A percentile compares a stretch with the other conserved stretches of the same genome.
Evolutionary conservation across 2,329 filamentous ascomycete genomes (phyloP).

Genomic region (Verticillium tricorpus): DNA sequence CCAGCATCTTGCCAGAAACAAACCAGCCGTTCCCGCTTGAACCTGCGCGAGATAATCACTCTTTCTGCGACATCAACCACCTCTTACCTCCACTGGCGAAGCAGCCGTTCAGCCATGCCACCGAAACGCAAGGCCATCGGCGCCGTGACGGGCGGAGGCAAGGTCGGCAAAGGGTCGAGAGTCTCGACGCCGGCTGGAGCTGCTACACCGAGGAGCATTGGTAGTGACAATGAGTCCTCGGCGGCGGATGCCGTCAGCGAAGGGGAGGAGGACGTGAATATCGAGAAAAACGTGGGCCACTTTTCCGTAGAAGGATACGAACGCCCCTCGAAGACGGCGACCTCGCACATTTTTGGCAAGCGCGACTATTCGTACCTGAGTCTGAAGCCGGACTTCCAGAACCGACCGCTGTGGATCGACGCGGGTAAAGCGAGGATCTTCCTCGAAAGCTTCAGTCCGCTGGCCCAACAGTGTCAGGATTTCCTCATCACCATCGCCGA

Average conservation of each 20-base stretch:
- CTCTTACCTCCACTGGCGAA: neutral
- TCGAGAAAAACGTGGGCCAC: constrained; percentile 55
- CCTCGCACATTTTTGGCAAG: constrained; percentile 38
- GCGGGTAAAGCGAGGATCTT: constrained; percentile 82
- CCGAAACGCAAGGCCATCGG: constrained; percentile 61
- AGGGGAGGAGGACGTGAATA: constrained; percentile 43
- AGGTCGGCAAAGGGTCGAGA: constrained; percentile 52
- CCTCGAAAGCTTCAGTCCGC: constrained; percentile 86
- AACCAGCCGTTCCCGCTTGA: neutral
- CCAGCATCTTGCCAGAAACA: neutral
- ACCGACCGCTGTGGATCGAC: constrained; percentile 92
- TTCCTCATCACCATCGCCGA: constrained; percentile 96
- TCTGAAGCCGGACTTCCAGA: constrained; percentile 83
- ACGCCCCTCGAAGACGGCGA: constrained; percentile 20
- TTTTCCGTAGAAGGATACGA: constrained; percentile 49
- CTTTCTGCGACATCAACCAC: neutral
- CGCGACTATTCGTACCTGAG: constrained; percentile 76
- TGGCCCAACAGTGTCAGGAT: constrained; percentile 83
- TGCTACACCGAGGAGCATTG: constrained; percentile 54
- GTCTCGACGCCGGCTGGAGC: constrained; percentile 54
- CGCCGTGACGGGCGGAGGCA: constrained; percentile 42
- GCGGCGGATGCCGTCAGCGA: constrained; percentile 19
- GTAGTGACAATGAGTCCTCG: constrained; percentile 46
- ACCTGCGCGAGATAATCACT: neutral
- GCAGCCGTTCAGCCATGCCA: constrained; percentile 47